Percentiles rank a stretch among this genome's conserved stretches.
Evolutionary conservation across 495 filamentous ascomycete genomes (phyloP).

Genomic region (Thermochaetoides thermophila): DNA sequence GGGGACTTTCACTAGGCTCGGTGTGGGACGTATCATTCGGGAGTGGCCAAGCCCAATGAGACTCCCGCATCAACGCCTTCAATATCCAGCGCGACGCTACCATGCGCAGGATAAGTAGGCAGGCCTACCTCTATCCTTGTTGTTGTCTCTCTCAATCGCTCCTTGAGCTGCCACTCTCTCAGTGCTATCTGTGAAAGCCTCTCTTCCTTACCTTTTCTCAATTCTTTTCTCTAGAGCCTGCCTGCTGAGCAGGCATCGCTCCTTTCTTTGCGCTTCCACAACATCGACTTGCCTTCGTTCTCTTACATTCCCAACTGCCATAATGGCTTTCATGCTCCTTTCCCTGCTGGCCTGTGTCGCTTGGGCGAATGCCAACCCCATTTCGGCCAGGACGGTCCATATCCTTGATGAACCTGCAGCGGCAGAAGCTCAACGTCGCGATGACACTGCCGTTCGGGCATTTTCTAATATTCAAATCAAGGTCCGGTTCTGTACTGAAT

Average conservation of each 20-base stretch:
- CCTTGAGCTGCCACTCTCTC: neutral
- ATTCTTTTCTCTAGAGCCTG: conserved; percentile 7
- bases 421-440: conserved; percentile 35
- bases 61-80: too few relatives aligned
- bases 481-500: conserved; percentile 13
- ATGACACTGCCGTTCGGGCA: conserved; percentile 33
- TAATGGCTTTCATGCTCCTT: conserved; percentile 7
- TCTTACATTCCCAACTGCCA: conserved; percentile 3
- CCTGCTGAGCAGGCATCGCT: conserved; percentile 23
- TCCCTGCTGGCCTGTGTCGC: conserved; percentile 15
- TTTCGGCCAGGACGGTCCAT: conserved; percentile 22
- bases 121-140: neutral
- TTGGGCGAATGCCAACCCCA: conserved; percentile 12
- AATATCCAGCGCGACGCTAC: too few relatives aligned
- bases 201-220: conserved; percentile 13
- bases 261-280: conserved; percentile 7
- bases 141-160: neutral
- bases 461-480: conserved; percentile 33
- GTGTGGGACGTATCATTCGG: too few relatives aligned
- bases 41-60: too few relatives aligned
- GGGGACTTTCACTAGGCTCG: too few relatives aligned
- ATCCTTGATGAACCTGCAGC: conserved; percentile 32
- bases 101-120: conserved; percentile 11
- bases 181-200: conserved; percentile 14
- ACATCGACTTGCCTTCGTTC: too few relatives aligned